Percentiles rank a stretch among this genome's conserved stretches.
These are phyloP conservation scores for Solanum piurae DNA, from an alignment of 257 asterid species.

Conservation along the genomic window DNA sequence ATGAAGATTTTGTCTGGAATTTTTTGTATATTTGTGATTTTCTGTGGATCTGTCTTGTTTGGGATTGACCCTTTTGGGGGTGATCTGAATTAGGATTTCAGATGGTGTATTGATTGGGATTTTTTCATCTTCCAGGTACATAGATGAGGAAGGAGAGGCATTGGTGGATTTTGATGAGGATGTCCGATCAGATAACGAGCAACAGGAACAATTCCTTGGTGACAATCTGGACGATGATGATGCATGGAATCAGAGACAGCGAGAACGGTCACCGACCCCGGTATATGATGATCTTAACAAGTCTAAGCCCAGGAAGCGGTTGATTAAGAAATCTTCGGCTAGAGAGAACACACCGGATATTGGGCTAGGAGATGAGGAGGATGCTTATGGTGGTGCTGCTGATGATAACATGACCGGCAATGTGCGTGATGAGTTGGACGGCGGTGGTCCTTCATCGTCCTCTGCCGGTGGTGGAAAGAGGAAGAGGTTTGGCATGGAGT, in stretches of 20 bases:
- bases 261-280: constrained; percentile 60
- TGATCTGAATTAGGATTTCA: constrained; percentile 8
- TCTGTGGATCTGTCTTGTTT: not conserved
- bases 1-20: not conserved
- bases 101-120: not conserved
- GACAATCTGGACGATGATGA: constrained; percentile 31
- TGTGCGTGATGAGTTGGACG: constrained; percentile 53
- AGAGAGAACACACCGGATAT: constrained; percentile 31
- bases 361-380: constrained; percentile 50
- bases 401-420: constrained; percentile 30
- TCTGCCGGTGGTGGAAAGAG: constrained; percentile 44
- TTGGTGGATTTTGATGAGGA: constrained; percentile 79
- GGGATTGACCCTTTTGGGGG: not conserved
- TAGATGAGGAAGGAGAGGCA: constrained; percentile 93
- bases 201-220: constrained; percentile 31
- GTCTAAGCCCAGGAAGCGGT: constrained; percentile 65
- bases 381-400: constrained; percentile 16
- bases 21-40: not conserved
- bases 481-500: constrained; percentile 40
- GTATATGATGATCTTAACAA: constrained; percentile 43
- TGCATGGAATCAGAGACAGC: constrained; percentile 32
- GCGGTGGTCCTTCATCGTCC: constrained; percentile 25
- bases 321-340: constrained; percentile 54
- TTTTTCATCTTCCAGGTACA: constrained; percentile 32
- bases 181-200: constrained; percentile 56